phyloP scores from a whole-genome alignment of 83 land plant genomes.

The Picea abies region DNA sequence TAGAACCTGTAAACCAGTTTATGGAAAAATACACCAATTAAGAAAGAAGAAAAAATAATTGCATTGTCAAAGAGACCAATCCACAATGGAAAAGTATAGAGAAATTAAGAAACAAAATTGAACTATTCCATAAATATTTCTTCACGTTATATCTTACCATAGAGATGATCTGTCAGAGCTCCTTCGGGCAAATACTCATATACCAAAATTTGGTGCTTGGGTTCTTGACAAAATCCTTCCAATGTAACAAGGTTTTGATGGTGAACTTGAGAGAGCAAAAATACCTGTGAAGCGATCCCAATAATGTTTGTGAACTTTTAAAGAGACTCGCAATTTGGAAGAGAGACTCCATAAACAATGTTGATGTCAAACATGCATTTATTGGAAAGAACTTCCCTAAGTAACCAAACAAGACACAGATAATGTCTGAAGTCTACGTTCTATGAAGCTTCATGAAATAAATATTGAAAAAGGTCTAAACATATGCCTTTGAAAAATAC shows the following conservation, averaged over 20 bases:
- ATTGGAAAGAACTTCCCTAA: not conserved
- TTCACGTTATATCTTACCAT: slow-evolving; percentile 43
- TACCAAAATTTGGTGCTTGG: slow-evolving; percentile 67
- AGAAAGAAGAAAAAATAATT: not conserved
- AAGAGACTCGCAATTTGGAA: not conserved
- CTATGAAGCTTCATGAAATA: no score
- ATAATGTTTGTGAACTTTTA: not conserved
- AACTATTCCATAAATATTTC: not conserved
- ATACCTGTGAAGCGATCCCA: slow-evolving; percentile 39
- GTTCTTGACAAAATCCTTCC: slow-evolving; percentile 67
- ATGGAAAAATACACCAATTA: not conserved
- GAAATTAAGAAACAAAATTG: not conserved
- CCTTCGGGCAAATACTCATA: slow-evolving; percentile 80
- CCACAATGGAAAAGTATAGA: not conserved
- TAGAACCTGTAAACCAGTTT: slow-evolving; percentile 45
- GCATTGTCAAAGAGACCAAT: not conserved
- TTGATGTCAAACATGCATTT: no score
- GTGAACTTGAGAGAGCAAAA: slow-evolving; percentile 63
- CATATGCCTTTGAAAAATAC: no score
- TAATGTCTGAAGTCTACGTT: not conserved
- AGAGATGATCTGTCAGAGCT: slow-evolving; percentile 64
- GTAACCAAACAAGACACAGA: not conserved
- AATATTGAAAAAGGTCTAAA: no score
- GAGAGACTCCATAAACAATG: no score
- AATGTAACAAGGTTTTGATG: slow-evolving; percentile 75